Conservation (phyloP, 2,329 filamentous ascomycete genomes). For the Cadophora malorum region DNA sequence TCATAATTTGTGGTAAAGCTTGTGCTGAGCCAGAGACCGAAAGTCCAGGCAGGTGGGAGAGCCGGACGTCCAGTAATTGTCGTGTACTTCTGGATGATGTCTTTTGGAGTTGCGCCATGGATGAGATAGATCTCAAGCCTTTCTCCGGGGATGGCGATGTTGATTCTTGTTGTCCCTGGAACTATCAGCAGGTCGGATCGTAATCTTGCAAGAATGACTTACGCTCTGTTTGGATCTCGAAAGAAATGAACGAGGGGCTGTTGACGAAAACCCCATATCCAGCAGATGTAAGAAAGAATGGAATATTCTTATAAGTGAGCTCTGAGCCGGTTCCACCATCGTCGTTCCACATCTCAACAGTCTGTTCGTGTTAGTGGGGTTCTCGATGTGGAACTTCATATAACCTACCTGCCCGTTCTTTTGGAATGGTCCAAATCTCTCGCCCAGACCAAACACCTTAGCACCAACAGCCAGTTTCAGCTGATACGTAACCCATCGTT, state of each 20-base stretch:
- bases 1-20: constrained; percentile 68
- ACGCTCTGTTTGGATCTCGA: constrained; percentile 4
- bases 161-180: not conserved
- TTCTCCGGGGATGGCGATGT: not conserved
- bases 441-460: constrained; percentile 7
- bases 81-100: constrained; percentile 72
- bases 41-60: constrained; percentile 75
- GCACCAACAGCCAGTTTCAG: constrained; percentile 3
- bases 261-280: constrained; percentile 13
- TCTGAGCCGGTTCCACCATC: constrained; percentile 1
- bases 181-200: not conserved
- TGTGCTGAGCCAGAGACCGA: constrained; percentile 77
- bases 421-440: constrained; percentile 8
- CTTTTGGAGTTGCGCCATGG: constrained; percentile 73
- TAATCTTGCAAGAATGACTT: not conserved
- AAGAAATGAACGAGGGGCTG: constrained; percentile 5
- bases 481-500: constrained; percentile 15
- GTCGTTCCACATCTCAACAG: not conserved
- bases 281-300: constrained; percentile 11
- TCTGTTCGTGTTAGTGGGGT: not conserved
- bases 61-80: constrained; percentile 69
- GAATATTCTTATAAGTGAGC: constrained; percentile 14
- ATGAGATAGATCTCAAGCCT: constrained; percentile 55
- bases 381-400: not conserved
- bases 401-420: not conserved